A percentile compares a stretch with the other conserved stretches of the same genome.
phyloP scores from a whole-genome alignment of 139 green algal genomes.

The Chlamydomonas sp. region DNA sequence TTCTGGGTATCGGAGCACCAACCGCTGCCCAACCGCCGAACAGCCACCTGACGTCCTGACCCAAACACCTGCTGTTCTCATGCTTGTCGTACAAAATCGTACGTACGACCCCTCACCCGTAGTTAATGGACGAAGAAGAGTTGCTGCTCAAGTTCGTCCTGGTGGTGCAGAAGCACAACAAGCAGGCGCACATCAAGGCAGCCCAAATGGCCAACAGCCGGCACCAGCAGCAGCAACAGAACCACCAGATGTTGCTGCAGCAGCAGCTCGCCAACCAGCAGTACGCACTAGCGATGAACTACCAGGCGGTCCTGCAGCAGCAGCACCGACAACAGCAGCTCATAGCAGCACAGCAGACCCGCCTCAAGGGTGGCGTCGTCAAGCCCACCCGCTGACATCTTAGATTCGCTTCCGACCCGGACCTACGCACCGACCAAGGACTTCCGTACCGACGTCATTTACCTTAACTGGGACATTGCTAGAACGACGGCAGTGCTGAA shows the following conservation, averaged over 20 bases:
- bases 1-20: background rate
- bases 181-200: background rate
- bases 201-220: background rate
- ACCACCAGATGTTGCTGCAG: background rate
- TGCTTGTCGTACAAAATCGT: background rate
- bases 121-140: slow-evolving; percentile 37
- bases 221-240: slow-evolving; percentile 19
- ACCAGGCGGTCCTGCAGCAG: background rate
- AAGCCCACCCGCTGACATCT: slow-evolving; percentile 4
- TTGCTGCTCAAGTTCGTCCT: slow-evolving; percentile 37
- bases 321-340: slow-evolving; percentile 3
- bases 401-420: background rate
- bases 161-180: slow-evolving; percentile 34
- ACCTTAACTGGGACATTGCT: no score
- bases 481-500: no score
- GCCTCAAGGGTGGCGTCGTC: slow-evolving; percentile 19
- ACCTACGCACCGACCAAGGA: no score
- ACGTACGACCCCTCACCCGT: background rate
- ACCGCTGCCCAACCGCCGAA: background rate
- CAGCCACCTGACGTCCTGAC: no score
- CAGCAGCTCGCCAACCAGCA: background rate
- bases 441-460: no score
- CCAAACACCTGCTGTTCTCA: background rate
- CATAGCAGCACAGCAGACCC: background rate
- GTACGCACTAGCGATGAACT: background rate